Conservation (phyloP, 805 yeast species). For the Hanseniaspora clermontiae region DNA sequence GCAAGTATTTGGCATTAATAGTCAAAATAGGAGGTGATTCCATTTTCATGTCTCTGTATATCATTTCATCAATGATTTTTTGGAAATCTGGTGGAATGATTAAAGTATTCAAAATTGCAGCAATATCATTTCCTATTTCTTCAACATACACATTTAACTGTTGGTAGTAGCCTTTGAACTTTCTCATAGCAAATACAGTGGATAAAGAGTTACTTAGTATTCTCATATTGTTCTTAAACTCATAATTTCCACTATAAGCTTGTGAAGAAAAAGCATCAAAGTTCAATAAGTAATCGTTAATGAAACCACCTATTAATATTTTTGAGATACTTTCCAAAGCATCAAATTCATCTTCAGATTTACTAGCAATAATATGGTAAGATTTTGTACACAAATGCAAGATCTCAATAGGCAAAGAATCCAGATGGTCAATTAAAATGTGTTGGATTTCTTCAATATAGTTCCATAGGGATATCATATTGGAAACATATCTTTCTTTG, state of each 20-base stretch:
- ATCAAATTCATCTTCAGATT: slow-evolving; percentile 49
- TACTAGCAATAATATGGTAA: slow-evolving; percentile 29
- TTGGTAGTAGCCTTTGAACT: slow-evolving; percentile 23
- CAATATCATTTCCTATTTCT: slow-evolving; percentile 23
- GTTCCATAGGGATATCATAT: slow-evolving; percentile 65
- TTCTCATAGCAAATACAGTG: slow-evolving; percentile 22
- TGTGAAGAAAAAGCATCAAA: slow-evolving; percentile 21
- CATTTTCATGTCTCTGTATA: slow-evolving; percentile 25
- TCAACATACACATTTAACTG: slow-evolving; percentile 27
- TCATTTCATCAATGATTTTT: slow-evolving; percentile 21
- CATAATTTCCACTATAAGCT: neutral
- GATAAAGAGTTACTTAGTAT: slow-evolving; percentile 18
- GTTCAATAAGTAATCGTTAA: slow-evolving; percentile 20
- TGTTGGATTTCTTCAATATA: slow-evolving; percentile 49
- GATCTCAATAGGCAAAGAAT: slow-evolving; percentile 43
- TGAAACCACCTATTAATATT: slow-evolving; percentile 22
- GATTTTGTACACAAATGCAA: slow-evolving; percentile 43
- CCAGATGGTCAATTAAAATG: slow-evolving; percentile 34
- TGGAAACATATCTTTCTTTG: slow-evolving; percentile 52
- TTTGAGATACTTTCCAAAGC: slow-evolving; percentile 47
- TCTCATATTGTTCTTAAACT: slow-evolving; percentile 17
- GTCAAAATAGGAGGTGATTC: slow-evolving; percentile 32
- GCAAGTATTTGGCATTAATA: slow-evolving; percentile 36
- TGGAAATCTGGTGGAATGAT: slow-evolving; percentile 25
- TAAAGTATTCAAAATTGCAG: slow-evolving; percentile 20